Conservation (phyloP, 2,329 filamentous ascomycete species). For the Fusarium sp. region DNA sequence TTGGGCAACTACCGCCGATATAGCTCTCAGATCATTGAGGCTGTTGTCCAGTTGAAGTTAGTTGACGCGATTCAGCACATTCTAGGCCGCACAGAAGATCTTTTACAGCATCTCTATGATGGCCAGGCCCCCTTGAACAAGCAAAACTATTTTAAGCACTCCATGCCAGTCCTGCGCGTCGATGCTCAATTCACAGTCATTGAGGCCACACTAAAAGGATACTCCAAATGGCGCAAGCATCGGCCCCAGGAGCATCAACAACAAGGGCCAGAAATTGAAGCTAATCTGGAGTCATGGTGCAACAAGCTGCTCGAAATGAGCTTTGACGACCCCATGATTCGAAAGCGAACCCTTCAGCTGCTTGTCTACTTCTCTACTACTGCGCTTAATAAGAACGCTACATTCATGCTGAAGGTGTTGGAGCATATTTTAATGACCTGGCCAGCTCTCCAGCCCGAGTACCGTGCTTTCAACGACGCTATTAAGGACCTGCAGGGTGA, state of each 20-base stretch:
- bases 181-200: slow-evolving; percentile 92
- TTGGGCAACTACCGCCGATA: slow-evolving; percentile 95
- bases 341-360: slow-evolving; percentile 82
- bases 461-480: slow-evolving; percentile 82
- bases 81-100: slow-evolving; percentile 77
- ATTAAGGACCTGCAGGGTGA: slow-evolving; percentile 89
- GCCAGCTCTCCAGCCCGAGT: slow-evolving; percentile 75
- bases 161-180: slow-evolving; percentile 77
- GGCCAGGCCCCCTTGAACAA: slow-evolving; percentile 72
- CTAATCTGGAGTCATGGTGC: slow-evolving; percentile 76
- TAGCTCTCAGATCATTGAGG: slow-evolving; percentile 86
- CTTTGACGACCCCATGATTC: slow-evolving; percentile 85
- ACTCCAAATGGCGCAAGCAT: slow-evolving; percentile 75
- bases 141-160: slow-evolving; percentile 72
- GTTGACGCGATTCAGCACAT: slow-evolving; percentile 90
- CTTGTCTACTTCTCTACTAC: slow-evolving; percentile 86
- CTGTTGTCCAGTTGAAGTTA: slow-evolving; percentile 82
- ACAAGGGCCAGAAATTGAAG: slow-evolving; percentile 66
- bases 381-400: slow-evolving; percentile 78
- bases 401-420: slow-evolving; percentile 87
- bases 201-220: slow-evolving; percentile 88
- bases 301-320: slow-evolving; percentile 73
- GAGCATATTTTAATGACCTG: slow-evolving; percentile 90
- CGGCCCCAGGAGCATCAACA: slow-evolving; percentile 52
- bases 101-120: slow-evolving; percentile 80